Evolutionary conservation across 768 basidiomycete genomes (phyloP).

Genomic region (Tylopilus sp.): DNA sequence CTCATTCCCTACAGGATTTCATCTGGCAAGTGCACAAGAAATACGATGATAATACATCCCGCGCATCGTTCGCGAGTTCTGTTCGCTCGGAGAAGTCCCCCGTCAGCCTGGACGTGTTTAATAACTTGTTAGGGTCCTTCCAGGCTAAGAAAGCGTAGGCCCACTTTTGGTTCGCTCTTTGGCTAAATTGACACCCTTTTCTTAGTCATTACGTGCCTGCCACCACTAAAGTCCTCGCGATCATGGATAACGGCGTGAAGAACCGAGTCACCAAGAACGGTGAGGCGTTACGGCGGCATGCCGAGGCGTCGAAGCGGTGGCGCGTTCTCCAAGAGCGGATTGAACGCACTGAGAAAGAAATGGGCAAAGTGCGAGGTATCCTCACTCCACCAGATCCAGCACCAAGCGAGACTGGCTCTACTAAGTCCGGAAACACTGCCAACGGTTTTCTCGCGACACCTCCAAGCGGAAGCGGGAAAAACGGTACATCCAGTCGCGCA

Average conservation of each 20-base stretch:
- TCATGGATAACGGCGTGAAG: constrained; percentile 90
- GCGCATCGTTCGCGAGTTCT: constrained; percentile 42
- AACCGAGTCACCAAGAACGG: constrained; percentile 97
- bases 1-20: constrained; percentile 57
- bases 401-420: constrained; percentile 70
- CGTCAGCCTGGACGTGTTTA: constrained; percentile 60
- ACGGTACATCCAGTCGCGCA: constrained; percentile 39
- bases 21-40: constrained; percentile 76
- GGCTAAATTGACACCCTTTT: constrained; percentile 10
- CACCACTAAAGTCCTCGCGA: constrained; percentile 85
- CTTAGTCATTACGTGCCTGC: constrained; percentile 91
- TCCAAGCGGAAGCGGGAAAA: constrained; percentile 43
- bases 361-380: constrained; percentile 66
- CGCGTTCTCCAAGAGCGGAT: constrained; percentile 76
- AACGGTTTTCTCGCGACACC: constrained; percentile 69
- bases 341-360: constrained; percentile 72
- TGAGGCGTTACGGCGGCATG: constrained; percentile 85
- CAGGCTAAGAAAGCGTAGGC: constrained; percentile 85
- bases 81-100: constrained; percentile 49
- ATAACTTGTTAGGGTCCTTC: constrained; percentile 66
- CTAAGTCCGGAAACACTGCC: constrained; percentile 51
- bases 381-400: constrained; percentile 48
- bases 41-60: constrained; percentile 43
- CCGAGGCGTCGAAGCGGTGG: constrained; percentile 88
- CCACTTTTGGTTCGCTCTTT: constrained; percentile 8